These are phyloP conservation scores for Chaetomium cochliodes DNA, from an alignment of 495 filamentous ascomycete species.

Conservation along the genomic window DNA sequence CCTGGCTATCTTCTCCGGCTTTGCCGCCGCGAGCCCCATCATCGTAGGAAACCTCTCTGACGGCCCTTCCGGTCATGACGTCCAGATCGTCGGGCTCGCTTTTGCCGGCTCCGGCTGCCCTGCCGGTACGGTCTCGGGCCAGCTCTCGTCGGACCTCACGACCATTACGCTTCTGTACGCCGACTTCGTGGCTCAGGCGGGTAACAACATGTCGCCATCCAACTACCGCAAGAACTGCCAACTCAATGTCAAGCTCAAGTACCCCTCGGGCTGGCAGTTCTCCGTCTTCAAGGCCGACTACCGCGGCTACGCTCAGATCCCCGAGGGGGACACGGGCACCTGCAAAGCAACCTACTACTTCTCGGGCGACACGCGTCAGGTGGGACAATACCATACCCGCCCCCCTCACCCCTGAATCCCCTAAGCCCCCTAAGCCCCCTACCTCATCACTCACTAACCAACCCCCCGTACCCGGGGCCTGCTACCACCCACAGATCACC, in stretches of 20 bases:
- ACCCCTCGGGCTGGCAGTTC: slow-evolving; percentile 54
- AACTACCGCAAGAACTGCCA: slow-evolving; percentile 53
- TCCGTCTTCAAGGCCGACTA: slow-evolving; percentile 53
- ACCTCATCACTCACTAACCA: no score
- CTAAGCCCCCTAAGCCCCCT: no score
- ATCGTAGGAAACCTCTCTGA: not conserved
- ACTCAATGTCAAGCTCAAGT: slow-evolving; percentile 50
- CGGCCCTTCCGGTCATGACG: not conserved
- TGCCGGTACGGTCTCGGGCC: slow-evolving; percentile 41
- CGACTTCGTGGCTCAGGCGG: slow-evolving; percentile 48
- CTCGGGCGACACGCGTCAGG: slow-evolving; percentile 41
- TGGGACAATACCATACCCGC: not conserved
- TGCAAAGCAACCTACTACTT: slow-evolving; percentile 55
- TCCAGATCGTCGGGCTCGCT: slow-evolving; percentile 33
- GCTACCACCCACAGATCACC: slow-evolving; percentile 27
- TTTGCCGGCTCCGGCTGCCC: slow-evolving; percentile 54
- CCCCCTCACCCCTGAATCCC: not conserved
- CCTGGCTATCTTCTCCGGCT: not conserved
- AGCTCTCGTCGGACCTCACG: slow-evolving; percentile 45
- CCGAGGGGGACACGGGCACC: slow-evolving; percentile 44
- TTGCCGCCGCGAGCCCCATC: slow-evolving; percentile 1
- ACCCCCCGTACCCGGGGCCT: no score
- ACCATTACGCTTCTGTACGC: slow-evolving; percentile 51
- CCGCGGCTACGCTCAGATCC: slow-evolving; percentile 49
- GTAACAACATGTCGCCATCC: slow-evolving; percentile 38